Base-by-base conservation (phyloP, 2,329 filamentous ascomycete species). In the Botrytis fragariae region DNA sequence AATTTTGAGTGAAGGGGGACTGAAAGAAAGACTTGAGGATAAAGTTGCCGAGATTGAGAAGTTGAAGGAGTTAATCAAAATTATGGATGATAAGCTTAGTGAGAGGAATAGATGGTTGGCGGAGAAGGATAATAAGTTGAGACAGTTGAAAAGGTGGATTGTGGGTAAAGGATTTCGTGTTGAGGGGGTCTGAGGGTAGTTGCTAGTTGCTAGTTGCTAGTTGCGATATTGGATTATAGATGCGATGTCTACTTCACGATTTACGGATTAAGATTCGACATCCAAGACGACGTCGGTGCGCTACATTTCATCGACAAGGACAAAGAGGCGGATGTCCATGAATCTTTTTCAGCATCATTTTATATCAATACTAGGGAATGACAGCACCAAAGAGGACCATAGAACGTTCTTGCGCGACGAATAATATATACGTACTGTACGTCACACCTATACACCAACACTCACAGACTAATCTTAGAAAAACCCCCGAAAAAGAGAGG, bases 71-170 rank as follows among this genome's bases (percentile, higher is more conserved):
- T 8, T 22, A 14, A 16, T 71, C 9, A 57, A 37, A 6, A 2
- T 51, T 1, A 32, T 42, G 60, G 45, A 65, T 51, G 35, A 3
- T 1, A 54, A n/a, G 35, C 14, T 71, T 2, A 39, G 18, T 16
- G 59, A 70, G 22, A 42, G 25, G 29, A 61, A 62, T 8, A 20
- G 25, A 6, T 35, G 22, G 37, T n/a, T 70, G 16, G 59, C 20
- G 14, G 59, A 37, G 35, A 63, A 60, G 42, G 69, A 71, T 51
- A 63, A 39, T 45, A 48, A 60, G 42, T 54, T 71, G 61, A 42
- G 35, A 2, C 42, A 57, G 22, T 32, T 71, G 32, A 71, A 37
- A 48, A 68, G 48, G 25, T 72, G 63, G 45, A 45, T 72, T 63
- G 39, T 45, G 29, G 62, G 35, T 1, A n/a, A 8, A 39, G 61